A percentile compares a stretch with the other conserved stretches of the same genome.
phyloP scores from a whole-genome alignment of 257 asterid species.

The Gentiana straminea region DNA sequence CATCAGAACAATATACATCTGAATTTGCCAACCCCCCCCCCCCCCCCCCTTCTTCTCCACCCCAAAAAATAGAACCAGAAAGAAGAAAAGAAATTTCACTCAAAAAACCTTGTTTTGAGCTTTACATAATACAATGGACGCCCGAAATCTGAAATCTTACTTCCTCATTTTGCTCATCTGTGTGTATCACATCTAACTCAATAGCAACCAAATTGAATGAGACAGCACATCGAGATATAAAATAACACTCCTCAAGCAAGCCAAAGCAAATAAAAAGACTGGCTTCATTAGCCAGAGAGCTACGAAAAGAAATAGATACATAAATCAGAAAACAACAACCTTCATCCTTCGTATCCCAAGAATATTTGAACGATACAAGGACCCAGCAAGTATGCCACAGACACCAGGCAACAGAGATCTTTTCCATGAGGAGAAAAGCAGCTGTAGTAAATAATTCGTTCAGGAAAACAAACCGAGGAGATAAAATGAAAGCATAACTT shows the following conservation, averaged over 20 bases:
- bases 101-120: no score
- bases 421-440: slow-evolving; percentile 93
- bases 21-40: no score
- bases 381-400: slow-evolving; percentile 96
- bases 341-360: slow-evolving; percentile 60
- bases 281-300: not conserved
- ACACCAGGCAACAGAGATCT: slow-evolving; percentile 91
- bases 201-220: not conserved
- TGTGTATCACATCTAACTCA: not conserved
- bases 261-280: not conserved
- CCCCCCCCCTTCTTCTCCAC: no score
- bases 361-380: slow-evolving; percentile 70
- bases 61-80: no score
- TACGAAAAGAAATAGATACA: not conserved
- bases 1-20: no score
- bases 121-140: no score
- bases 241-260: not conserved
- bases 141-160: no score
- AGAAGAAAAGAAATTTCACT: no score
- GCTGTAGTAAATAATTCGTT: slow-evolving; percentile 32
- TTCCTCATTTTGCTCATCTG: no score
- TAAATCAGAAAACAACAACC: slow-evolving; percentile 31
- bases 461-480: slow-evolving; percentile 7
- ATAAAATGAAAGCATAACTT: slow-evolving; percentile 2
- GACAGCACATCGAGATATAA: not conserved